These are phyloP conservation scores for Pestalotiopsis sp. DNA, from an alignment of 2,329 filamentous ascomycete genomes.

Conservation along the genomic window DNA sequence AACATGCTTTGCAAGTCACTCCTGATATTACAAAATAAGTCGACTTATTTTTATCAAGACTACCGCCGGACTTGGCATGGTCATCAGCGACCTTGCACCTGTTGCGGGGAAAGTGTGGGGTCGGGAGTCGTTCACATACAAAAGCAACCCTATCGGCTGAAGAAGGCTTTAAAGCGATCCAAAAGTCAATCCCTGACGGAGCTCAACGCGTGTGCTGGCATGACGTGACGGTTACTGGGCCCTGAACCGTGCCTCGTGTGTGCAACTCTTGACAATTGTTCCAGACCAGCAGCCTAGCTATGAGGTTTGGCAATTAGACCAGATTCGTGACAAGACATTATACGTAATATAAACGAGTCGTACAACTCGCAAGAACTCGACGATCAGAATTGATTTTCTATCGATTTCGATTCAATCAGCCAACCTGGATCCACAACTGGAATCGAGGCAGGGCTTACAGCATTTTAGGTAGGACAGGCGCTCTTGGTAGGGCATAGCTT, in stretches of 20 bases:
- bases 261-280: neutral
- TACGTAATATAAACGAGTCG: neutral
- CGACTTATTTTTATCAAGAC: neutral
- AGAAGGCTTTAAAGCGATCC: neutral
- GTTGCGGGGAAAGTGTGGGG: neutral
- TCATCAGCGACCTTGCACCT: neutral
- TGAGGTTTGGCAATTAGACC: neutral
- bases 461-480: neutral
- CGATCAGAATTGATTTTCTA: neutral
- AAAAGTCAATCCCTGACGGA: neutral
- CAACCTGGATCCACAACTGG: neutral
- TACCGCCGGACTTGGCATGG: neutral
- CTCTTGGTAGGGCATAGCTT: neutral
- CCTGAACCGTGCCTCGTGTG: neutral
- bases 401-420: neutral
- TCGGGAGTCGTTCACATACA: neutral
- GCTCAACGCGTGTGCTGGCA: neutral
- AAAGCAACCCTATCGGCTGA: neutral
- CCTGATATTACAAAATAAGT: no score
- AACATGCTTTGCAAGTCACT: no score
- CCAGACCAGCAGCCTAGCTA: neutral
- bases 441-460: neutral
- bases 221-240: neutral
- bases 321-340: neutral
- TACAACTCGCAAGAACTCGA: neutral